These are phyloP conservation scores for Anisodus acutangulus DNA, from an alignment of 257 asterid species.

Conservation along the genomic window DNA sequence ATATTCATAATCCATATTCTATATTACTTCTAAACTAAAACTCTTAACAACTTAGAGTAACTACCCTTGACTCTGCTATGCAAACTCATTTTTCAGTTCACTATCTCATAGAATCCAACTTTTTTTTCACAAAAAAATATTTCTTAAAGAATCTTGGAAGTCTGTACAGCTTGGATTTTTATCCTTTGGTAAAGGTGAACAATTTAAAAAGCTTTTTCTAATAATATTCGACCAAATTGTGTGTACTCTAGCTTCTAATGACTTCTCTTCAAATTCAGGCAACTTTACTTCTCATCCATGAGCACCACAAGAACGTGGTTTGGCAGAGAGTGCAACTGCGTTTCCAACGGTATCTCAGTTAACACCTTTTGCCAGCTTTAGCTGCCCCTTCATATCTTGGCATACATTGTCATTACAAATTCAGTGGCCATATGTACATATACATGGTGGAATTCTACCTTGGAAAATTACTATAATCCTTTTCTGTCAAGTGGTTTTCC, in stretches of 20 bases:
- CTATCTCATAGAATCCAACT: not conserved
- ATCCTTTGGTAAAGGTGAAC: not conserved
- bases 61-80: not conserved
- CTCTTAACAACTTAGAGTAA: not conserved
- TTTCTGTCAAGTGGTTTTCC: conserved; percentile 37
- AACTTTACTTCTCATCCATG: conserved; percentile 82
- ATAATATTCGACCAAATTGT: not conserved
- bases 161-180: not conserved
- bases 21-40: too few relatives aligned
- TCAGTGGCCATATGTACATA: conserved; percentile 87
- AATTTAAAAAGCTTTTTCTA: not conserved
- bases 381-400: conserved; percentile 70
- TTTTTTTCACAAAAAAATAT: not conserved
- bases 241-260: not conserved
- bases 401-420: conserved; percentile 58
- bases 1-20: not conserved
- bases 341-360: conserved; percentile 81
- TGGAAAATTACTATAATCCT: conserved; percentile 53
- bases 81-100: conserved; percentile 10
- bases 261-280: conserved; percentile 54
- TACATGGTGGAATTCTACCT: conserved; percentile 55
- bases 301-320: conserved; percentile 88
- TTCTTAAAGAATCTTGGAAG: not conserved
- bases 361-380: conserved; percentile 76
- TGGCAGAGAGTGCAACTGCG: conserved; percentile 60